Evolutionary conservation across 2,329 filamentous ascomycete species (phyloP), one percentile per base, ranked within the genome.

Genomic region (Paecilomyces sp.): DNA sequence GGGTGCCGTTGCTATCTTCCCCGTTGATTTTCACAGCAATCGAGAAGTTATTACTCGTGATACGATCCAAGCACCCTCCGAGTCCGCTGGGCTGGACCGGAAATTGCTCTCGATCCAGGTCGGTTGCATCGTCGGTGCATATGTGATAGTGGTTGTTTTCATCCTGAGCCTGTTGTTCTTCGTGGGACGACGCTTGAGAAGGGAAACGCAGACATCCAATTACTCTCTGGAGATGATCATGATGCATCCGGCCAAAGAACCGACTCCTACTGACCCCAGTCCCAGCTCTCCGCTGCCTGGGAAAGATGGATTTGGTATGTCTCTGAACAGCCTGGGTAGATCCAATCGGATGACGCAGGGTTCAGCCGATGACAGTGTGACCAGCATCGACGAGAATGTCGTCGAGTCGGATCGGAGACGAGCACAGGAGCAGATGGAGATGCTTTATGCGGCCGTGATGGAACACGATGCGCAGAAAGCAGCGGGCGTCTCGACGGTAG

Each of bases 371-470:
- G 85, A 85, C 57, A 84, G 87, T 60, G 85, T 90, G 61, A 83
- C 82, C 15, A 86, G 85, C 24, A 90, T 97, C 61, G 91, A 97
- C 72, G 86, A 88, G 61, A 83, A 82, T 61, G 83, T 96, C 15
- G 83, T 97, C 25, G 84, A 88, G 61, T 83, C 85, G 61, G 90
- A 96, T 75, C 85, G 84, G 71, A 82, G 83, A 69, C 88, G 88
- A 78, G 87, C 90, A 63, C 87, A 94, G 74, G 82, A 88, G 64
- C 90, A 96, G 72, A 86, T 97, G 74, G 92, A 96, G 74, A 86
- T 90, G 67, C 86, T 97, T 72, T 97, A 97, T 76, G 91, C 88
- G 62, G 89, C 92, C 66, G 92, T 96, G 64, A 89, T 96, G 87
- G 91, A 92, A 73, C 90, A 96, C 67, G 92, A 97, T 64, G 82